Percentiles rank a stretch among this genome's conserved stretches.
Conservation (phyloP, 1,284 basidiomycete genomes). For the Golubevia pallescens region DNA sequence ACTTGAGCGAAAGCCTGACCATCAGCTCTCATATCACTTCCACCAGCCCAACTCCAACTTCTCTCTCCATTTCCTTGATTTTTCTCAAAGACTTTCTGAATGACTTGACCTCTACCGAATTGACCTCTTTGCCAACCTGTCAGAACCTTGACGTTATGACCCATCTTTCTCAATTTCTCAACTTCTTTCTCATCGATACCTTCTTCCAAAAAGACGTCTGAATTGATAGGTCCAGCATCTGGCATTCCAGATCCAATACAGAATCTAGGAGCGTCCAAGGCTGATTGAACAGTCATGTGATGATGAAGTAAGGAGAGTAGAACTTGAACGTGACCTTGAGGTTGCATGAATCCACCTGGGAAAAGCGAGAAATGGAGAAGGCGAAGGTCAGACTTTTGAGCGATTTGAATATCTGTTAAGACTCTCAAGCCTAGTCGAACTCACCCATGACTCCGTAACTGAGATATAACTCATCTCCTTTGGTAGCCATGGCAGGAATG, state of each 20-base stretch:
- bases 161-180: slow-evolving; percentile 72
- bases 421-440: slow-evolving; percentile 14
- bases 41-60: slow-evolving; percentile 15
- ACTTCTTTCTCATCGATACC: slow-evolving; percentile 72
- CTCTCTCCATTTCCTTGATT: not conserved
- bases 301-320: slow-evolving; percentile 68
- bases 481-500: slow-evolving; percentile 86
- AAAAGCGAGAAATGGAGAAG: not conserved
- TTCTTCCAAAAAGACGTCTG: slow-evolving; percentile 86
- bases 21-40: slow-evolving; percentile 17
- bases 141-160: slow-evolving; percentile 77
- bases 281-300: not conserved
- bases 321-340: slow-evolving; percentile 87
- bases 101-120: slow-evolving; percentile 82
- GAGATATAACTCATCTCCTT: slow-evolving; percentile 81
- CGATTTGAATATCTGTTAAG: slow-evolving; percentile 5
- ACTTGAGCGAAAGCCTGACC: slow-evolving; percentile 12
- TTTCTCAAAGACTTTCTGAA: slow-evolving; percentile 16
- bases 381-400: not conserved
- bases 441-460: slow-evolving; percentile 88
- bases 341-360: slow-evolving; percentile 82
- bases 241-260: slow-evolving; percentile 86
- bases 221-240: slow-evolving; percentile 73
- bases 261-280: slow-evolving; percentile 84
- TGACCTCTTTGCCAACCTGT: slow-evolving; percentile 73